Evolutionary conservation across 805 yeast genomes (phyloP).

Genomic region (Komagataella populi): DNA sequence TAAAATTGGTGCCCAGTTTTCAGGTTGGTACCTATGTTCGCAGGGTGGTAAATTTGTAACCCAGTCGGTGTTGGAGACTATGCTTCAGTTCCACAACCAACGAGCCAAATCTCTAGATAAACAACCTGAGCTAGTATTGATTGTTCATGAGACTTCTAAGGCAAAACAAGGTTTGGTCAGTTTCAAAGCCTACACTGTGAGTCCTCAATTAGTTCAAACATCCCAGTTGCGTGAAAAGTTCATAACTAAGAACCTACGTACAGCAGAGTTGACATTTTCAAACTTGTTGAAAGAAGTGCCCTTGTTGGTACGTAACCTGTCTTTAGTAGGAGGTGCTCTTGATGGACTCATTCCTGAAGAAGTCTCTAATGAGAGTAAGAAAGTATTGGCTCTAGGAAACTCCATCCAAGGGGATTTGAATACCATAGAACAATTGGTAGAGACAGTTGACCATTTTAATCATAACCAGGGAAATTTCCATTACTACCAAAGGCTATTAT

Average conservation of each 20-base stretch:
- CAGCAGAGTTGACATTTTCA: slow-evolving; percentile 44
- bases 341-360: not conserved
- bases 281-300: slow-evolving; percentile 66
- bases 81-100: slow-evolving; percentile 43
- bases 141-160: slow-evolving; percentile 58
- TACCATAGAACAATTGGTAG: slow-evolving; percentile 48
- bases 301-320: slow-evolving; percentile 40
- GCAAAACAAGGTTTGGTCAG: slow-evolving; percentile 48
- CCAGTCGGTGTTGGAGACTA: slow-evolving; percentile 51
- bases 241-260: slow-evolving; percentile 48
- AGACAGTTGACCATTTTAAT: slow-evolving; percentile 61
- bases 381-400: slow-evolving; percentile 24
- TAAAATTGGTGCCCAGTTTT: slow-evolving; percentile 53
- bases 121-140: slow-evolving; percentile 34
- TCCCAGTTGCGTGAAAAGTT: slow-evolving; percentile 41
- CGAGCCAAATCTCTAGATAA: slow-evolving; percentile 13
- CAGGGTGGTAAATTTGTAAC: slow-evolving; percentile 58
- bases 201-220: slow-evolving; percentile 43
- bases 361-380: slow-evolving; percentile 11
- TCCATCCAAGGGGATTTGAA: slow-evolving; percentile 23
- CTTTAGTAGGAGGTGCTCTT: slow-evolving; percentile 6
- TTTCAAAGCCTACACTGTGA: slow-evolving; percentile 57
- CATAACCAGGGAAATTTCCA: slow-evolving; percentile 71
- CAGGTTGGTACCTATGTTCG: slow-evolving; percentile 75
- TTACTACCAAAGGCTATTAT: slow-evolving; percentile 65